phyloP scores from a whole-genome alignment of 2,329 filamentous ascomycete species.

The Paecilomyces sp. region DNA sequence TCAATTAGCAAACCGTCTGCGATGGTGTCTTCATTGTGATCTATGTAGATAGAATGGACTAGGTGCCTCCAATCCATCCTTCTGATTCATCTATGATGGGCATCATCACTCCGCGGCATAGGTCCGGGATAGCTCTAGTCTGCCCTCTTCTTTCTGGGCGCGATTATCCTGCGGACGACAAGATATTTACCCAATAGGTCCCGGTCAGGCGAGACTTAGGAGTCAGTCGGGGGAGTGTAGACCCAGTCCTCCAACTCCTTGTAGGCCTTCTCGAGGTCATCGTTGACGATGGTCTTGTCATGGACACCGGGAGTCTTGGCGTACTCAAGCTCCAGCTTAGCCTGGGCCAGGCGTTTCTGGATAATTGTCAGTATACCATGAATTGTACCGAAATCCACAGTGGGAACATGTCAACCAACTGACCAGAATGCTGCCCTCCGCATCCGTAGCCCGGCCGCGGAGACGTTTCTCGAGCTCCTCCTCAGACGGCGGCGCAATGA shows the following conservation, averaged over 20 bases:
- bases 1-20: not conserved
- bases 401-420: not conserved
- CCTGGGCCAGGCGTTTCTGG: constrained; percentile 62
- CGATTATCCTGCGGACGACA: not conserved
- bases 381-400: not conserved
- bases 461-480: constrained; percentile 68
- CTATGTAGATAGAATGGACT: not conserved
- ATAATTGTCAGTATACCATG: constrained; percentile 29
- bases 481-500: constrained; percentile 72
- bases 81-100: not conserved
- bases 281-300: constrained; percentile 60
- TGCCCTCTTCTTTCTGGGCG: not conserved
- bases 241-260: constrained; percentile 39
- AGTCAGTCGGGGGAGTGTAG: not conserved
- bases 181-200: not conserved
- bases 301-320: constrained; percentile 60
- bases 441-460: constrained; percentile 70
- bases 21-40: not conserved
- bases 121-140: not conserved
- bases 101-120: not conserved
- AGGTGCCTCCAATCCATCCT: not conserved
- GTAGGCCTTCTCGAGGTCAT: constrained; percentile 54
- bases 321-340: constrained; percentile 67
- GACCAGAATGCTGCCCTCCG: constrained; percentile 49
- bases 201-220: not conserved